Conservation (phyloP, 2,329 filamentous ascomycete species). For the Thermoascus crustaceus region DNA sequence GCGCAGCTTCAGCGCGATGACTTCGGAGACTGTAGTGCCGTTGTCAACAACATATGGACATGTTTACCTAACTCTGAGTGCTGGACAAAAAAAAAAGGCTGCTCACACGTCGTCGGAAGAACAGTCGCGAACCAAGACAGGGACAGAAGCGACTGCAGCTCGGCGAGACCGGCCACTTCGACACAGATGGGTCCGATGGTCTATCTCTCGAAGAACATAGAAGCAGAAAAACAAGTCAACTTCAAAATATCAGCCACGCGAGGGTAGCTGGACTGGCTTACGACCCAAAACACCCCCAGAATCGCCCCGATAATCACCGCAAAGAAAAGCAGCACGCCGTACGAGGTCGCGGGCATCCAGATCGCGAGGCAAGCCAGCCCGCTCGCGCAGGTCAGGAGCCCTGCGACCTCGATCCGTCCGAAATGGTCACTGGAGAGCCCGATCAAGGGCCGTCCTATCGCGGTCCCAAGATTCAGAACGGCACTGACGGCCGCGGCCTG, state of each 20-base stretch:
- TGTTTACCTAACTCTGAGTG: no score
- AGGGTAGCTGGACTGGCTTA: no score
- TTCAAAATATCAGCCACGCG: no score
- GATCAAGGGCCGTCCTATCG: constrained; percentile 39
- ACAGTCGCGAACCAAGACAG: constrained; percentile 19
- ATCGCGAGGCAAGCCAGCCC: constrained; percentile 34
- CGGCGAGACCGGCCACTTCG: constrained; percentile 19
- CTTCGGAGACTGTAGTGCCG: constrained; percentile 46
- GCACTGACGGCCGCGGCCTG: constrained; percentile 37
- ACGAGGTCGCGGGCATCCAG: constrained; percentile 40
- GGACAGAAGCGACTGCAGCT: constrained; percentile 18
- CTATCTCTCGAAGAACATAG: no score
- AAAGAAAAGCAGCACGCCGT: constrained; percentile 37
- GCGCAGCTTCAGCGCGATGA: constrained; percentile 46
- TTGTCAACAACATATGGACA: no score
- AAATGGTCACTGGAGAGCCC: constrained; percentile 39
- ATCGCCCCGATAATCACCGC: constrained; percentile 37
- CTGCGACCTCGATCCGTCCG: constrained; percentile 10
- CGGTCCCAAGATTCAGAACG: constrained; percentile 42
- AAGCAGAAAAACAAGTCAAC: no score
- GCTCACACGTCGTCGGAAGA: constrained; percentile 40
- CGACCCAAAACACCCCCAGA: constrained; percentile 41
- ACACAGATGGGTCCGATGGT: constrained; percentile 20
- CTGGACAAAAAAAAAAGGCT: no score
- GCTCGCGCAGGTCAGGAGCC: constrained; percentile 20